Percentiles rank a stretch among this genome's conserved stretches.
Evolutionary conservation across 208 protist genomes (phyloP).

Genomic region (Crithidia sp.): DNA sequence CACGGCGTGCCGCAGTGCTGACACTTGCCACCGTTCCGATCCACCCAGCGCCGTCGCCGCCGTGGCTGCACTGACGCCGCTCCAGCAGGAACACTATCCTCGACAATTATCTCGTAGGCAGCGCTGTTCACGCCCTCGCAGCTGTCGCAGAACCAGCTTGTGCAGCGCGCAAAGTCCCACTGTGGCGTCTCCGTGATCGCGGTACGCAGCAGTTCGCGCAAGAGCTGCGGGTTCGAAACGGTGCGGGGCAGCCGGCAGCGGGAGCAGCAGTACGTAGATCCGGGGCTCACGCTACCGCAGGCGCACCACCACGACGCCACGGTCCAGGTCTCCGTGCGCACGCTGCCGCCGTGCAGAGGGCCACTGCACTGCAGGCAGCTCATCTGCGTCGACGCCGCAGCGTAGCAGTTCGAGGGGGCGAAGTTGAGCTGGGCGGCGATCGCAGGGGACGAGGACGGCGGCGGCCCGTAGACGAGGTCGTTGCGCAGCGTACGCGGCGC

Average conservation of each 20-base stretch:
- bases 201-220: constrained; percentile 36
- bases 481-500: constrained; percentile 41
- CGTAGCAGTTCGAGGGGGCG: constrained; percentile 55
- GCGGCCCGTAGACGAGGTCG: constrained; percentile 40
- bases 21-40: constrained; percentile 38
- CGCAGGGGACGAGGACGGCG: not conserved
- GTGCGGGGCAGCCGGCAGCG: constrained; percentile 71
- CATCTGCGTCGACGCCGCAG: constrained; percentile 35
- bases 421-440: constrained; percentile 21
- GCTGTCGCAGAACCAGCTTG: constrained; percentile 74
- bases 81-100: not conserved
- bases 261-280: constrained; percentile 39
- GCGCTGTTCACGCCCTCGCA: constrained; percentile 73
- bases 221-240: constrained; percentile 16
- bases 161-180: constrained; percentile 67
- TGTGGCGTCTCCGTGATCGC: not conserved
- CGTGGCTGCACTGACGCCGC: not conserved
- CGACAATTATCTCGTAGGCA: constrained; percentile 46
- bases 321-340: constrained; percentile 9
- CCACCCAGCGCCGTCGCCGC: constrained; percentile 18
- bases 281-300: constrained; percentile 56
- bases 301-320: constrained; percentile 62
- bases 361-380: constrained; percentile 45
- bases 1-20: constrained; percentile 62
- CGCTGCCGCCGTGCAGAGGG: constrained; percentile 57